A percentile compares a stretch with the other conserved stretches of the same genome.
Evolutionary conservation across 1,284 basidiomycete species (phyloP).

Genomic region (Malassezia caprae): DNA sequence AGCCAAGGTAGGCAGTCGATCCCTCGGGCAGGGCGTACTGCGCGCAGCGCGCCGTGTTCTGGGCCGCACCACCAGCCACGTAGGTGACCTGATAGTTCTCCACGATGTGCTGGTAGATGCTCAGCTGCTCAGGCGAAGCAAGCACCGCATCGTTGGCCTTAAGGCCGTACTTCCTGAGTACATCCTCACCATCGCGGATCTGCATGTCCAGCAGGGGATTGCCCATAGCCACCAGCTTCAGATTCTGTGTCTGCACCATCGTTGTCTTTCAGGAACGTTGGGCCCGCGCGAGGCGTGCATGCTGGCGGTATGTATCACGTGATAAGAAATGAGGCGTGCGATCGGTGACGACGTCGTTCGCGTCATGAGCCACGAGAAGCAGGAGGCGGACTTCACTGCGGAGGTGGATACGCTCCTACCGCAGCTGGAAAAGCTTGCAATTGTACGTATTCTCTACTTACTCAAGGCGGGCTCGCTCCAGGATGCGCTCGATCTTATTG

Average conservation of each 20-base stretch:
- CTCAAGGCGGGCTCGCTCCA: not conserved
- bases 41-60: slow-evolving; percentile 90
- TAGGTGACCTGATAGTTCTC: slow-evolving; percentile 71
- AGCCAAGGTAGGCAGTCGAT: slow-evolving; percentile 88
- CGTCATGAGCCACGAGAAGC: slow-evolving; percentile 48
- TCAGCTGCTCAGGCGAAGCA: slow-evolving; percentile 73
- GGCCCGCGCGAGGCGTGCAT: not conserved
- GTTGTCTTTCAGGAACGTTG: not conserved
- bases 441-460: slow-evolving; percentile 37
- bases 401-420: slow-evolving; percentile 53
- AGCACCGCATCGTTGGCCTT: slow-evolving; percentile 95
- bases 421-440: slow-evolving; percentile 50
- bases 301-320: slow-evolving; percentile 10
- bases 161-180: slow-evolving; percentile 81
- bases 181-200: slow-evolving; percentile 60
- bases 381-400: slow-evolving; percentile 54
- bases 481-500: slow-evolving; percentile 75
- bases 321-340: not conserved
- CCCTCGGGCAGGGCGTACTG: slow-evolving; percentile 61
- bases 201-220: slow-evolving; percentile 50
- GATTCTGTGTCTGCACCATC: slow-evolving; percentile 20
- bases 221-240: slow-evolving; percentile 45
- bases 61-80: slow-evolving; percentile 91
- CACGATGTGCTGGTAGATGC: slow-evolving; percentile 70
- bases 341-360: slow-evolving; percentile 1